Evolutionary conservation across 129 eudicot species (phyloP), one percentile per base, ranked within the genome.

Genomic region (Escallonia herrerae): DNA sequence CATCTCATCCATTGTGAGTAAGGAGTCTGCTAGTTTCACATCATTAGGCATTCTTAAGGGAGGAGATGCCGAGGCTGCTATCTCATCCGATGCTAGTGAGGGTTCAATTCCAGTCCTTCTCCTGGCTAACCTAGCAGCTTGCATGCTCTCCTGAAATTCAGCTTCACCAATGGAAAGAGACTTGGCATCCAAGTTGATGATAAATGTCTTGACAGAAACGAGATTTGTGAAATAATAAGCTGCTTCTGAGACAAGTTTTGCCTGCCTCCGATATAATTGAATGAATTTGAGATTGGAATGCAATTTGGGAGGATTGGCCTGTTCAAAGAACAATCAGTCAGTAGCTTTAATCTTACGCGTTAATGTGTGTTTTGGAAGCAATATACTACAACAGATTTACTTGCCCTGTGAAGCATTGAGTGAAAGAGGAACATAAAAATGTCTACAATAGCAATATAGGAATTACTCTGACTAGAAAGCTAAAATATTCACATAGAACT

Each of bases 201-300:
- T 43, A 15, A 44, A 62, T 62, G 52, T 13, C 66, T 62, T 44
- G 40, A 45, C 54, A 43, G 66, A 15, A 54, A 45, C 66, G 10
- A 62, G 38, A 15, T 45, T 45, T 44, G 66, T 43, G 38, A 62
- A 62, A 43, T 62, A 62, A 15, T 43, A 62, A 43, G 66, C 66
- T 14, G 38, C 39, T 62, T 62, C 66, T 4, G 66, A 62, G 40
- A 62, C 39, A 41, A 62, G 66, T 15, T 62, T 45, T n/a, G 12
- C 9, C 22, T 45, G 66, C 53, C 66, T 43, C n/a, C 42, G 37
- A 15, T 41, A 62, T 40, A 62, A 45, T 44, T 62, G 66, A 54
- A 62, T 62, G 66, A 44, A 15, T 54, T 62, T 62, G 41, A 62
- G 66, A 7, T 43, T 62, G n/a, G 66, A 62, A 62, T 62, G 66